Evolutionary conservation across 352 stramenopile species (phyloP), one percentile per base, ranked within the genome.

Genomic region (Peronospora belbahrii): DNA sequence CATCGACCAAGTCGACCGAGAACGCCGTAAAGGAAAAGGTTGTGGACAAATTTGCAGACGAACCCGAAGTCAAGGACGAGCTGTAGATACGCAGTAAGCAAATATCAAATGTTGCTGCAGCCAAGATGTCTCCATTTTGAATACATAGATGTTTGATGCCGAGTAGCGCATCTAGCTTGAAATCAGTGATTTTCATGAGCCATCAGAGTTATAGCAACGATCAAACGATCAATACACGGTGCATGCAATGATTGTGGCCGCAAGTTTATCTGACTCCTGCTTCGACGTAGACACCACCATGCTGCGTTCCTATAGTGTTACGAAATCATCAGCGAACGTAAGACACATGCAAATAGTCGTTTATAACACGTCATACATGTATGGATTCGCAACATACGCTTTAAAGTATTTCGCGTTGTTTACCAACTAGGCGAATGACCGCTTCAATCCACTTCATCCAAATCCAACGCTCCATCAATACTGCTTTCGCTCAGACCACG

Each of bases 361-460:
- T 59, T 59, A 62, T 45, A 65, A 51, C 11, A 9, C 24, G 24
- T 1, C 24, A 28, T n/a, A 28, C 8, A 9, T 50, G 59, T 62
- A 65, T 42, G 56, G 46, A 23, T 43, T 52, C 37, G 43, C 43
- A 23, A 25, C 23, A 37, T 30, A 15, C 22, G 13, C 35, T 37
- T 10, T 14, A 35, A 50, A 47, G 47, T 41, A 44, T 54, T 49
- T 59, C 17, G 28, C 40, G 38, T n/a, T 42, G 13, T 42, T 23
- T 23, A 14, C 13, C 22, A 25, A 52, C 31, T 39, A 42, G 19
- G 11, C 15, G 10, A 19, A 37, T 18, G 17, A 6, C 17, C 14
- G 27, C 22, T 50, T 71, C 45, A 88, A 42, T 88, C 77, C 24
- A 88, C 59, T 47, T 74, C 64, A 20, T 88, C 72, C 62, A 88